Base-by-base conservation (phyloP, 805 yeast species). In the Nakazawaea populi region DNA sequence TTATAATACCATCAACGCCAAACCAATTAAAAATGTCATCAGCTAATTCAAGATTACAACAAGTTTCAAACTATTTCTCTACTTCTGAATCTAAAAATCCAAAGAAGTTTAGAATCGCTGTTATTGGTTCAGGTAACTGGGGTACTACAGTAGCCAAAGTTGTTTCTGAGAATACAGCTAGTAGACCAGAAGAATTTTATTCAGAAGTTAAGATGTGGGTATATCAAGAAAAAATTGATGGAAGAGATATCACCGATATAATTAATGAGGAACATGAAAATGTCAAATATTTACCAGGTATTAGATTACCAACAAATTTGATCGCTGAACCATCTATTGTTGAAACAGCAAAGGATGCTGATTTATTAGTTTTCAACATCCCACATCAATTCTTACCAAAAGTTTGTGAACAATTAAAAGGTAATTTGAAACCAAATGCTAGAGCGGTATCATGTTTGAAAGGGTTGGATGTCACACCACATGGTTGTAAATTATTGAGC, bases 101-200 rank as follows among this genome's bases (percentile, higher is more conserved):
- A 27, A 10, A 27, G 11, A 34, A 47, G 27, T 82, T 73, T 70
- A 79, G 74, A 61, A 76, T 85, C 42, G 75, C 90, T 40, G 89
- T 90, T 50, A 83, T 94, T 57, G 99, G 99, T 41, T 90, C 97
- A 32, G 99, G 98, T 66, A 92, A 92, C 72, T 92, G 99, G 89
- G 99, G 99, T 57, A 89, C 97, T 38, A 92, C 98, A 18, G 90
- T 94, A 50, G 97, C 98, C 55, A 92, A 94, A 68, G 89, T 92
- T 43, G 84, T 90, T 30, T 90, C 97, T 38, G 98, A 94, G 70
- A 91, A 90, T 68, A 75, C 91, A 42, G 76, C 75, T 18, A 80
- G 79, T 55, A 79, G 89, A 69, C 84, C 91, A 39, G 76, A 81
- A 38, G 71, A 88, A 61, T 94, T 94, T 68, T 76, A 81, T 53